These are phyloP conservation scores for Nyssa sinensis DNA, from an alignment of 148 eudicot genomes.

Conservation along the genomic window DNA sequence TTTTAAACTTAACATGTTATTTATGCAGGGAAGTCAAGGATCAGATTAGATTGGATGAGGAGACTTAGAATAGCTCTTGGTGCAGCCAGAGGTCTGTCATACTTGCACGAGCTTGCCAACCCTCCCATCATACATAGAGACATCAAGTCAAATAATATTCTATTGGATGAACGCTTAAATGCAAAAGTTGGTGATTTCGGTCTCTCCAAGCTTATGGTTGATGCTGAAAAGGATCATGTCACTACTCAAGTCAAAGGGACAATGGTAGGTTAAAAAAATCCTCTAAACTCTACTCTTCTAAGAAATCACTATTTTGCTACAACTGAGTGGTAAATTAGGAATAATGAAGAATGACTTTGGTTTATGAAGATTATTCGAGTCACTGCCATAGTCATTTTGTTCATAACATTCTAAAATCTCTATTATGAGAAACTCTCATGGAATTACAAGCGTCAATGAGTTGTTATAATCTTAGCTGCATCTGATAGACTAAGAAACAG, in stretches of 20 bases:
- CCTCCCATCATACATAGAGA: no score
- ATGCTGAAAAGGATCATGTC: constrained; percentile 42
- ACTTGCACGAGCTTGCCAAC: constrained; percentile 69
- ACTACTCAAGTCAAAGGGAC: constrained; percentile 84
- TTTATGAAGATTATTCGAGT: no score
- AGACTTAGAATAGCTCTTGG: constrained; percentile 57
- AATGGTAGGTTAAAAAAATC: constrained; percentile 45
- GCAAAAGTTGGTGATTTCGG: constrained; percentile 81
- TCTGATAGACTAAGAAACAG: no score
- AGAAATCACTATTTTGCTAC: no score
- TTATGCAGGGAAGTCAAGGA: constrained; percentile 51
- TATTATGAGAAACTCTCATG: neutral
- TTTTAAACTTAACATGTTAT: neutral
- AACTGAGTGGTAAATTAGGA: no score
- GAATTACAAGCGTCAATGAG: no score
- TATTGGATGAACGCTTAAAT: no score
- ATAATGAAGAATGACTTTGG: no score
- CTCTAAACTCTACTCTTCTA: no score
- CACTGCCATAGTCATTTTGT: neutral
- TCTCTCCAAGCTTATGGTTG: constrained; percentile 54
- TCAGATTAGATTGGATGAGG: constrained; percentile 55
- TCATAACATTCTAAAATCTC: neutral
- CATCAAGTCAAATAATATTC: no score
- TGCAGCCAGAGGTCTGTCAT: constrained; percentile 61
- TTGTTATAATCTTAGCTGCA: no score